Conservation (phyloP, 495 filamentous ascomycete species). For the Penicillium soppii region DNA sequence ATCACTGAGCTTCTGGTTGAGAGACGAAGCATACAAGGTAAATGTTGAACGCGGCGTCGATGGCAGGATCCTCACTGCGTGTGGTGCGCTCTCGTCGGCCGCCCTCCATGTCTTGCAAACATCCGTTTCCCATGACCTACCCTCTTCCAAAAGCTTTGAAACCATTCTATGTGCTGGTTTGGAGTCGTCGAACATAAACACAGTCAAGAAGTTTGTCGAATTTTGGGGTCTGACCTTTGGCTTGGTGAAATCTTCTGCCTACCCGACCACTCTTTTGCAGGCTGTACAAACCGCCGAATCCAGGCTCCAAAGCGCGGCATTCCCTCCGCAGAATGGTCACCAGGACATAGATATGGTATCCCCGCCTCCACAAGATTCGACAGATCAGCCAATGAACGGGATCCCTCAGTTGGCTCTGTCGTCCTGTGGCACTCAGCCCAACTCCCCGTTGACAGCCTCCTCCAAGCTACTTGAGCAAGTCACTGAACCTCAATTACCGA, state of each 20-base stretch:
- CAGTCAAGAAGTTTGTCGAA: constrained; percentile 52
- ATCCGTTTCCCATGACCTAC: constrained; percentile 36
- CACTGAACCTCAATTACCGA: constrained; percentile 15
- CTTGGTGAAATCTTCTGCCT: constrained; percentile 33
- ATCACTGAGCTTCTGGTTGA: constrained; percentile 32
- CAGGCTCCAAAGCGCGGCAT: not conserved
- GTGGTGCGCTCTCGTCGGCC: constrained; percentile 34
- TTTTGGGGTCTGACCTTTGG: constrained; percentile 63
- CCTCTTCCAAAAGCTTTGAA: constrained; percentile 47
- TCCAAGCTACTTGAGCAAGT: constrained; percentile 3
- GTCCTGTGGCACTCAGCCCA: constrained; percentile 4
- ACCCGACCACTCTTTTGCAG: constrained; percentile 44
- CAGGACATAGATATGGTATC: not conserved
- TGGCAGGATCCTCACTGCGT: constrained; percentile 40
- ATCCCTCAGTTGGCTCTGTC: not conserved
- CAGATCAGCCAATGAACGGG: not conserved
- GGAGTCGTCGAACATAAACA: constrained; percentile 49
- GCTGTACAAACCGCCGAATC: constrained; percentile 46
- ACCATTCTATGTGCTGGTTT: constrained; percentile 57
- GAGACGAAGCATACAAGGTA: constrained; percentile 31
- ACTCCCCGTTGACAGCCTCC: constrained; percentile 21
- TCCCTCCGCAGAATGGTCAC: not conserved
- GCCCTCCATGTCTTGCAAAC: constrained; percentile 37
- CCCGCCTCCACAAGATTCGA: not conserved
- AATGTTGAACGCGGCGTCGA: constrained; percentile 29